Conservation (phyloP, 1,139 yeast species). For the Yamadazyma epiphylla region DNA sequence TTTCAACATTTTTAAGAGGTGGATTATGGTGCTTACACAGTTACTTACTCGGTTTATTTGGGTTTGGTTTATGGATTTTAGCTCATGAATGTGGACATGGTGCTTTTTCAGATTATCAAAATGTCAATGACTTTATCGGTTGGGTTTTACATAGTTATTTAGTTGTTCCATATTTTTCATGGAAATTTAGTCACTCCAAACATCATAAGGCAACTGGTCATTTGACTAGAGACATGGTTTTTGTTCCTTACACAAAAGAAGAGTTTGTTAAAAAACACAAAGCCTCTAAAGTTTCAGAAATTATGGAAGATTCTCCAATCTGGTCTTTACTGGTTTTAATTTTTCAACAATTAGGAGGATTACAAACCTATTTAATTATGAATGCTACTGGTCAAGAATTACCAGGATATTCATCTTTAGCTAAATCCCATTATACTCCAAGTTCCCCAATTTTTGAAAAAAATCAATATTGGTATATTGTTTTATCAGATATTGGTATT, state of each 20-base stretch:
- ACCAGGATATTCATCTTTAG: constrained; percentile 45
- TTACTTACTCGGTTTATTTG: constrained; percentile 58
- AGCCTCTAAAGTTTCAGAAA: constrained; percentile 47
- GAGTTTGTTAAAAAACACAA: constrained; percentile 41
- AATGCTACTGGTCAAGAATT: constrained; percentile 78
- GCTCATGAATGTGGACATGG: constrained; percentile 93
- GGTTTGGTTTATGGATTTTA: constrained; percentile 80
- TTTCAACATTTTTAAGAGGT: constrained; percentile 25
- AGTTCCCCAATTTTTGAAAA: constrained; percentile 68
- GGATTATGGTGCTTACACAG: constrained; percentile 37
- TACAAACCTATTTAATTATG: constrained; percentile 59
- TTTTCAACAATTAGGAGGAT: constrained; percentile 75
- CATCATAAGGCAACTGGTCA: constrained; percentile 91
- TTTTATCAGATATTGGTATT: constrained; percentile 73
- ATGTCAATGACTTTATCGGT: constrained; percentile 72
- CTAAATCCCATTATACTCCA: constrained; percentile 65
- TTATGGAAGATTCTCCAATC: constrained; percentile 73
- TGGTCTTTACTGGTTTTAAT: constrained; percentile 52
- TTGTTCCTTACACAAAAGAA: constrained; percentile 67
- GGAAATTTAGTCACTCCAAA: constrained; percentile 80
- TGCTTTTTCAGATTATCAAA: constrained; percentile 70
- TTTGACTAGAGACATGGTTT: constrained; percentile 77
- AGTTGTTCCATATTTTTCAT: constrained; percentile 80
- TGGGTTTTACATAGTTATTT: constrained; percentile 79
- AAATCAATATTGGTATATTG: constrained; percentile 65